Conservation (phyloP, 805 yeast species). For the Candida boleticola region DNA sequence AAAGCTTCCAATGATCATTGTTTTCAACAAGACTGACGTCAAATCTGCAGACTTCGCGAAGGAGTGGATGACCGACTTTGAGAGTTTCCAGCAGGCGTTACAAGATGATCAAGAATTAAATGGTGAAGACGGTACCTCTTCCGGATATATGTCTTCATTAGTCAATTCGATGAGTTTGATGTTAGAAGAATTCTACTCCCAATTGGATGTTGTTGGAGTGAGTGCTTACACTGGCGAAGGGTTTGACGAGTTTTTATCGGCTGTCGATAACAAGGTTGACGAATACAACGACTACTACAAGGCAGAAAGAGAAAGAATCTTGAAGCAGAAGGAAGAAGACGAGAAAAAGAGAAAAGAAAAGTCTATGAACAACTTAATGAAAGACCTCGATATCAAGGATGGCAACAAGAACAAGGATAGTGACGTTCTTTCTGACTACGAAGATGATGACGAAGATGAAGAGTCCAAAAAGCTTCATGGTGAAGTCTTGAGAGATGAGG, state of each 20-base stretch:
- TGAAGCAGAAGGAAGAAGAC: conserved; percentile 71
- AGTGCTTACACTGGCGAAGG: conserved; percentile 94
- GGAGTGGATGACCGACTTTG: conserved; percentile 98
- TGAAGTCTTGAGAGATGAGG: conserved; percentile 46
- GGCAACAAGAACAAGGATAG: conserved; percentile 30
- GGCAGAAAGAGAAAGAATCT: conserved; percentile 79
- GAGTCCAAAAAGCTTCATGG: conserved; percentile 49
- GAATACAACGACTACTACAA: conserved; percentile 84
- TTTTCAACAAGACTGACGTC: conserved; percentile 93
- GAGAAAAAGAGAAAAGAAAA: conserved; percentile 71
- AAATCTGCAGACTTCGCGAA: conserved; percentile 81
- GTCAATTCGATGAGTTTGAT: conserved; percentile 94
- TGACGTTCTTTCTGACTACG: conserved; percentile 51
- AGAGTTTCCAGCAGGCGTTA: conserved; percentile 80
- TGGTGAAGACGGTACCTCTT: conserved; percentile 56
- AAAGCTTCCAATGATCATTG: conserved; percentile 93
- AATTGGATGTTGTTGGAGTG: conserved; percentile 88
- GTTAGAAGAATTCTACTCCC: conserved; percentile 94
- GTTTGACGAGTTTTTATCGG: conserved; percentile 82
- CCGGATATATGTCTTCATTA: conserved; percentile 92
- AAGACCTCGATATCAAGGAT: conserved; percentile 73
- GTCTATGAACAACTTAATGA: conserved; percentile 71
- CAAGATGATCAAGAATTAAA: conserved; percentile 63
- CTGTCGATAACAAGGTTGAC: conserved; percentile 81
- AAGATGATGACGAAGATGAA: conserved; percentile 50